Conservation (phyloP, 352 stramenopile species). For the Pythium phragmitis region DNA sequence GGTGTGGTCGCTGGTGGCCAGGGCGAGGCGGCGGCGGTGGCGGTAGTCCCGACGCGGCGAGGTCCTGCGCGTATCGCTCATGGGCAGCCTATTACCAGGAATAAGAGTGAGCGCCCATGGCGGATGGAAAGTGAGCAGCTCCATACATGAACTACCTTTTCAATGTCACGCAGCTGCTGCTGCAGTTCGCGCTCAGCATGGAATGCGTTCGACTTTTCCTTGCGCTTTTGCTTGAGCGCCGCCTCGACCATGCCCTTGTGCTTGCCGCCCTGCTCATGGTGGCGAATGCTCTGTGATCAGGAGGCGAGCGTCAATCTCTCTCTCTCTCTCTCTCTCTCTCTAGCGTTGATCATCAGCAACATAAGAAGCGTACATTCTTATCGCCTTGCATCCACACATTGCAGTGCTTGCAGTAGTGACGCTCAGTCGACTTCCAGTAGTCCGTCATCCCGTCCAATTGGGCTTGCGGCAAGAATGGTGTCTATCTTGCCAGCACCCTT, state of each 20-base stretch:
- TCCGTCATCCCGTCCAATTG: constrained; percentile 42
- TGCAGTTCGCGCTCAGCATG: constrained; percentile 57
- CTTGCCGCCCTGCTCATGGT: constrained; percentile 73
- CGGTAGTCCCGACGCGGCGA: constrained; percentile 33
- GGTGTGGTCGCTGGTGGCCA: background rate
- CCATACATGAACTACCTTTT: constrained; percentile 34
- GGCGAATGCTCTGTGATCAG: constrained; percentile 64
- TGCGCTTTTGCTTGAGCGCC: constrained; percentile 69
- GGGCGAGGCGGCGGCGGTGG: constrained; percentile 31
- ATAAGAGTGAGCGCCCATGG: background rate
- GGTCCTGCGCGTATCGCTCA: constrained; percentile 56
- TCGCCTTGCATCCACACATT: constrained; percentile 87
- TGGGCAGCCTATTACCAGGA: constrained; percentile 37
- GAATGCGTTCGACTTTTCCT: constrained; percentile 59
- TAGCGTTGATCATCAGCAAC: too few species aligned
- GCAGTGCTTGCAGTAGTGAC: constrained; percentile 87
- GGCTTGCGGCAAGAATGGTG: background rate
- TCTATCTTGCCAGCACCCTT: background rate
- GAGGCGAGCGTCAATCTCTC: background rate
- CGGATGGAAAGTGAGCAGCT: background rate
- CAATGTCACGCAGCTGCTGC: constrained; percentile 71
- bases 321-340: background rate
- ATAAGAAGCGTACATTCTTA: constrained; percentile 30
- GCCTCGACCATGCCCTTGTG: constrained; percentile 80
- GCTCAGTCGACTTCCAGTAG: constrained; percentile 66